Evolutionary conservation across 768 basidiomycete genomes (phyloP).

Genomic region (Xerocomellus intermedius): DNA sequence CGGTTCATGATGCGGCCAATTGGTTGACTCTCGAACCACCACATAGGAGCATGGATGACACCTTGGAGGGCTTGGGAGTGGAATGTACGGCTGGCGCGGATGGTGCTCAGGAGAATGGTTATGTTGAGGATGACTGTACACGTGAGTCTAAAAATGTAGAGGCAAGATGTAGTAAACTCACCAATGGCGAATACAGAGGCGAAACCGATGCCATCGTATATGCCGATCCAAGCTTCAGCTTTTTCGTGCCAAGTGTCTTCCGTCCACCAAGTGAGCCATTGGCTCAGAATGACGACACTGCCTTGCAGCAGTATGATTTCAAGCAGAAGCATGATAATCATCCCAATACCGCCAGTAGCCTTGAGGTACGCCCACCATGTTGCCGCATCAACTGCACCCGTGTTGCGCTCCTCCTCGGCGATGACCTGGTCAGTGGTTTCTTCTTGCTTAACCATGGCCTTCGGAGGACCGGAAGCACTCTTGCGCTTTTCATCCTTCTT

Average conservation of each 20-base stretch:
- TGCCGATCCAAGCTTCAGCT: slow-evolving; percentile 29
- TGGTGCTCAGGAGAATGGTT: slow-evolving; percentile 26
- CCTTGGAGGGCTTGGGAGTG: slow-evolving; percentile 24
- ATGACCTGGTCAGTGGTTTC: slow-evolving; percentile 17
- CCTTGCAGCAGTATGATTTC: slow-evolving; percentile 25
- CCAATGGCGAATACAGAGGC: slow-evolving; percentile 17
- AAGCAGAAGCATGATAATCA: slow-evolving; percentile 19
- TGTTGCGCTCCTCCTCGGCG: slow-evolving; percentile 25
- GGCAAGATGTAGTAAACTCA: slow-evolving; percentile 3
- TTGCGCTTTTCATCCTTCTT: slow-evolving; percentile 23
- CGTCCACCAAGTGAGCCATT: slow-evolving; percentile 35
- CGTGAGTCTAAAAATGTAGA: neutral
- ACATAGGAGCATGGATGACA: slow-evolving; percentile 26
- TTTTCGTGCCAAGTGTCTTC: slow-evolving; percentile 24
- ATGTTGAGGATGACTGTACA: slow-evolving; percentile 25
- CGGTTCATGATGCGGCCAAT: slow-evolving; percentile 49
- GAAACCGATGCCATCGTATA: slow-evolving; percentile 28
- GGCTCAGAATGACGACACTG: slow-evolving; percentile 23
- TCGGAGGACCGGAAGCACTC: slow-evolving; percentile 11
- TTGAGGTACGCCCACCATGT: slow-evolving; percentile 35
- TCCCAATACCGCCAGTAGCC: slow-evolving; percentile 25
- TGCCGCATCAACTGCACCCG: slow-evolving; percentile 21
- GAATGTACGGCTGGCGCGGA: slow-evolving; percentile 28
- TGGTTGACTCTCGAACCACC: slow-evolving; percentile 35
- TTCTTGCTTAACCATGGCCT: slow-evolving; percentile 8